These are phyloP conservation scores for Ustilago xerochloae DNA, from an alignment of 1,284 basidiomycete genomes.

Conservation along the genomic window DNA sequence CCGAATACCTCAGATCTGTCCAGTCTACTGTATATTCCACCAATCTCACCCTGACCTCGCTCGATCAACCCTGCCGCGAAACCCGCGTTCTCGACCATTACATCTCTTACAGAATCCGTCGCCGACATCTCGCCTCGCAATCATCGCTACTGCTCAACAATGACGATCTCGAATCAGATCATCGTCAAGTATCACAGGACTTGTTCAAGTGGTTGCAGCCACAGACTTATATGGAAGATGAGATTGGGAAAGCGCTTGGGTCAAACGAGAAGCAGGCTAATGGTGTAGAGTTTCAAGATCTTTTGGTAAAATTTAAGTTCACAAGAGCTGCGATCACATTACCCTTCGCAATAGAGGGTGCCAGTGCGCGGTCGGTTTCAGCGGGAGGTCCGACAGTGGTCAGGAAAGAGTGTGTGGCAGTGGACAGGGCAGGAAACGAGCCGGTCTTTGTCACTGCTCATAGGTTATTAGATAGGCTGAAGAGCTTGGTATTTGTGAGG, in stretches of 20 bases:
- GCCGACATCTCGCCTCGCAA: conserved; percentile 14
- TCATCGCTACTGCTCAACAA: conserved; percentile 40
- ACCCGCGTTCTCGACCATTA: conserved; percentile 45
- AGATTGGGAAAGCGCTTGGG: conserved; percentile 27
- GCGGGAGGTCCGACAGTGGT: conserved; percentile 15
- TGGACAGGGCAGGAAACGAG: conserved; percentile 18
- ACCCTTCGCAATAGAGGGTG: conserved; percentile 24
- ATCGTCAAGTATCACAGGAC: conserved; percentile 36
- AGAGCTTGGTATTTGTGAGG: conserved; percentile 24
- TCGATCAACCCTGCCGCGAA: conserved; percentile 28
- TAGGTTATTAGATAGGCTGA: conserved; percentile 17
- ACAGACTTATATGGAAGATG: conserved; percentile 43
- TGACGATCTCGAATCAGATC: conserved; percentile 38
- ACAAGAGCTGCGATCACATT: conserved; percentile 32
- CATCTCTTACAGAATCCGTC: conserved; percentile 38
- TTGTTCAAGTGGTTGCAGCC: conserved; percentile 49
- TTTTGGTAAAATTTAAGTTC: conserved; percentile 35
- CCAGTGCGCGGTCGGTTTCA: no score
- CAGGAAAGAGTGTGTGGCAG: conserved; percentile 24
- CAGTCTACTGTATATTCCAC: conserved; percentile 31
- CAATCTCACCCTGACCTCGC: conserved; percentile 3
- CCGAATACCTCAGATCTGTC: conserved; percentile 29
- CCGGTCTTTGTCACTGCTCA: conserved; percentile 36
- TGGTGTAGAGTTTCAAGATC: conserved; percentile 19
- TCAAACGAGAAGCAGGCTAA: background rate